phyloP scores from a whole-genome alignment of 169 alveolate genomes.

The Besnoitia besnoiti region DNA sequence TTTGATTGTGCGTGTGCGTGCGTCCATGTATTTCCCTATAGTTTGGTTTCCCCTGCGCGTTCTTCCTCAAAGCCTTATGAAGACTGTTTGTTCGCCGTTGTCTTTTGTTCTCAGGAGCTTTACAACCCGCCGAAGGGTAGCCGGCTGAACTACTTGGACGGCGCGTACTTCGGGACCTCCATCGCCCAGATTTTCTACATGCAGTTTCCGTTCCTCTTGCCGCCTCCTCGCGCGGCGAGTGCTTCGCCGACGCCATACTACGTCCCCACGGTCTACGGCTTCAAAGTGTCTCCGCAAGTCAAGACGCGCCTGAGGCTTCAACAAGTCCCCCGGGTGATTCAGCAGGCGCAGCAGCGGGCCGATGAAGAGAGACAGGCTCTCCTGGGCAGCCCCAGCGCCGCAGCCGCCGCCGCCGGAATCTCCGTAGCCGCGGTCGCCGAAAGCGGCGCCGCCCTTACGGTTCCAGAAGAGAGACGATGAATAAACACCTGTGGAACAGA shows the following conservation, averaged over 20 bases:
- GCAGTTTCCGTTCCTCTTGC: slow-evolving; percentile 28
- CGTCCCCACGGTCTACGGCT: slow-evolving; percentile 59
- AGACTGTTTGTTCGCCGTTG: neutral
- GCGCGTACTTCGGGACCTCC: slow-evolving; percentile 93
- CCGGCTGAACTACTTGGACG: slow-evolving; percentile 84
- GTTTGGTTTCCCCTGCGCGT: no score
- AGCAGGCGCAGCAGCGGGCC: slow-evolving; percentile 13
- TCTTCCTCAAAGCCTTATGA: neutral
- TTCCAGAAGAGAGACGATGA: neutral
- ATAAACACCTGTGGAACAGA: neutral
- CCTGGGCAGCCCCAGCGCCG: neutral
- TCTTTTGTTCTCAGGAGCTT: slow-evolving; percentile 12
- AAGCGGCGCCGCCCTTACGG: neutral
- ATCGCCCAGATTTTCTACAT: slow-evolving; percentile 88
- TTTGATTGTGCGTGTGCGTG: no score
- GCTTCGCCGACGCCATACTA: slow-evolving; percentile 4
- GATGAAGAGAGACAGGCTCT: slow-evolving; percentile 2
- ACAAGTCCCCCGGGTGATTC: slow-evolving; percentile 19
- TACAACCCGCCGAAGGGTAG: slow-evolving; percentile 16
- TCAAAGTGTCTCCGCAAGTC: slow-evolving; percentile 38
- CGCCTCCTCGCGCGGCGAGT: neutral
- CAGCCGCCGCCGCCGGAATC: neutral
- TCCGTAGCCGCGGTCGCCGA: neutral
- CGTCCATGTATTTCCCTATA: no score
- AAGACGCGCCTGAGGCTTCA: slow-evolving; percentile 8